Evolutionary conservation across 495 filamentous ascomycete species (phyloP), one percentile per base, ranked within the genome.

Genomic region (Aspergillus nidulans): DNA sequence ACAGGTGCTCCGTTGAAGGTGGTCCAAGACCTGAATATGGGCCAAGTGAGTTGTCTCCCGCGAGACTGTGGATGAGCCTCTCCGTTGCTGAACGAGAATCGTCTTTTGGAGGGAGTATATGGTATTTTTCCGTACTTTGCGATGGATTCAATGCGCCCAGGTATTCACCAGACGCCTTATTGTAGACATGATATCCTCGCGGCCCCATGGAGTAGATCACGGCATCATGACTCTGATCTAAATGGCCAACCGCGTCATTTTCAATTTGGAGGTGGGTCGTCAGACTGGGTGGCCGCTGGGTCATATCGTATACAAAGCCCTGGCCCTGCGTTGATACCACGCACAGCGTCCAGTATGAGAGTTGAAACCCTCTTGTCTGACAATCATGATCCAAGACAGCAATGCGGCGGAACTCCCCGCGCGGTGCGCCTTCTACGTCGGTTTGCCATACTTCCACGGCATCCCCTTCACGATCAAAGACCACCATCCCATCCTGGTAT

Each of bases 241-340:
- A 45, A 57, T 74, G 71, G 8, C 71, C 71, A 8, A 73, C 59
- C 3, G 65, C 71, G 12, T 60, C 67, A 8, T 48, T 21, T 41
- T 71, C 69, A 19, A 74, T 74, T 2, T 46, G 48, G 8, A 73
- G 34, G 12, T 65, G 62, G 1, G 66, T 70, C 0, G 46, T 69
- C 61, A 62, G 49, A 21, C 40, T 57, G 1, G 71, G 71, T 20
- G 71, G 71, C 1, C 67, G 59, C 47, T 71, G 54, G 0, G 63
- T 67, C 71, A 74, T 73, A 40, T 74, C 71, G 52, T 73, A 74
- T 0, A 74, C 69, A 49, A 74, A 74, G 0, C 71, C 71, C 15
- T 69, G 63, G 12, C 69, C 71, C 49, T 69, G 20, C 28, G 57
- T 73, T 0, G 71, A 74, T 1, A 74, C 71, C 36, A 74, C 71